Evolutionary conservation across 106 monocot species (phyloP).

Genomic region (Allium cepa): DNA sequence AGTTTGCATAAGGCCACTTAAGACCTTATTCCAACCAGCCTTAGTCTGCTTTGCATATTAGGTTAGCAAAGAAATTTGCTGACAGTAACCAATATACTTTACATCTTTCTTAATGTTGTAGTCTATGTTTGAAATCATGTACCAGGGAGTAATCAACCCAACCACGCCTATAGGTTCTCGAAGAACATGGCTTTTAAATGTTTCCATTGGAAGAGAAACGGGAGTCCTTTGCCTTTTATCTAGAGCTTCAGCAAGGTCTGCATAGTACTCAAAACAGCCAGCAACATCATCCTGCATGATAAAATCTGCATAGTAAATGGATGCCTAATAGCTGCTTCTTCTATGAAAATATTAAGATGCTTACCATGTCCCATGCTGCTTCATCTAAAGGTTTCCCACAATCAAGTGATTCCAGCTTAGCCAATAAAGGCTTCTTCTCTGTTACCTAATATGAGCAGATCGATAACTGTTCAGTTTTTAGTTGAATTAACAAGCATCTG

Average conservation of each 20-base stretch:
- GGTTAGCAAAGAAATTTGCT: no score
- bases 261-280: conserved; percentile 95
- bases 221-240: conserved; percentile 77
- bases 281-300: conserved; percentile 91
- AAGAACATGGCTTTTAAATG: conserved; percentile 68
- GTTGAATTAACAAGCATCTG: no score
- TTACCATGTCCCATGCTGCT: conserved; percentile 92
- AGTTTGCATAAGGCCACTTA: no score
- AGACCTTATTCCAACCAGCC: no score
- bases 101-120: no score
- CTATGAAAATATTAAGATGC: neutral
- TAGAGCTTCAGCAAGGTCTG: conserved; percentile 86
- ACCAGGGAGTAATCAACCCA: conserved; percentile 97
- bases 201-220: conserved; percentile 83
- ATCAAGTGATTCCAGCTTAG: conserved; percentile 81
- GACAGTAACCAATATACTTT: no score
- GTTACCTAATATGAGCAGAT: conserved; percentile 33
- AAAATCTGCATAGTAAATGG: no score
- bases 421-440: conserved; percentile 72
- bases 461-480: no score
- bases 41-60: no score
- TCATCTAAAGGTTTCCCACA: conserved; percentile 98
- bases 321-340: no score
- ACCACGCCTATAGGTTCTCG: conserved; percentile 95
- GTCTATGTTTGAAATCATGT: conserved; percentile 6